phyloP scores from a whole-genome alignment of 2,329 filamentous ascomycete genomes.

The Diaporthe ampelina region DNA sequence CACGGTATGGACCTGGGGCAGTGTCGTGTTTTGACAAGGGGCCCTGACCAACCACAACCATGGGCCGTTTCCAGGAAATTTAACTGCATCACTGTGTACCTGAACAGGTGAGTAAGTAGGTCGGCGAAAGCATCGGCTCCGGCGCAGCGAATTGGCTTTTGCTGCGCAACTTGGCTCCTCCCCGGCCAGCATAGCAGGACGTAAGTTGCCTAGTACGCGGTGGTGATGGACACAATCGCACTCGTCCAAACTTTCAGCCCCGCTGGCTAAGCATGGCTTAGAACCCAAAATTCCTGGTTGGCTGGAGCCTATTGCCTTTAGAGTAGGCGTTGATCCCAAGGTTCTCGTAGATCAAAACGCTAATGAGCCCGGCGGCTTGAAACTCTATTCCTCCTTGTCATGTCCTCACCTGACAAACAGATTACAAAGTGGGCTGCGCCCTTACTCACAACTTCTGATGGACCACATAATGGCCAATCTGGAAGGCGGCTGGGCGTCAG shows the following conservation, averaged over 20 bases:
- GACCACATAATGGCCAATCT: background rate
- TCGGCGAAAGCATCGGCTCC: background rate
- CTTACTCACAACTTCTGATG: background rate
- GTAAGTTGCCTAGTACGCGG: background rate
- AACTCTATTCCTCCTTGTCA: slow-evolving; percentile 2
- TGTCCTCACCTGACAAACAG: slow-evolving; percentile 15
- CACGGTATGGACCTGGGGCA: background rate
- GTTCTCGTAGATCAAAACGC: slow-evolving; percentile 14
- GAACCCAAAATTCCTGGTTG: slow-evolving; percentile 22
- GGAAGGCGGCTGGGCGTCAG: background rate
- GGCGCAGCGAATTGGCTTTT: background rate
- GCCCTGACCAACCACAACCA: background rate
- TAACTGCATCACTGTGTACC: background rate
- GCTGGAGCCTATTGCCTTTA: slow-evolving; percentile 22
- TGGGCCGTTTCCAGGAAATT: background rate
- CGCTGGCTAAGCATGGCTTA: background rate
- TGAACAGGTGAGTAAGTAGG: background rate
- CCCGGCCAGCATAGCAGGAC: background rate
- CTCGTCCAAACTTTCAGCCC: background rate
- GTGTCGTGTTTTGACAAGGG: slow-evolving; percentile 5
- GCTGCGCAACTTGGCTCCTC: background rate
- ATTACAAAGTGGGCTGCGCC: background rate
- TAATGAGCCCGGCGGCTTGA: background rate
- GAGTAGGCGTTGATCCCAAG: slow-evolving; percentile 14
- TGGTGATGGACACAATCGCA: background rate